phyloP scores from a whole-genome alignment of 179 eudicot species.

The Heliamphora pulchella region DNA sequence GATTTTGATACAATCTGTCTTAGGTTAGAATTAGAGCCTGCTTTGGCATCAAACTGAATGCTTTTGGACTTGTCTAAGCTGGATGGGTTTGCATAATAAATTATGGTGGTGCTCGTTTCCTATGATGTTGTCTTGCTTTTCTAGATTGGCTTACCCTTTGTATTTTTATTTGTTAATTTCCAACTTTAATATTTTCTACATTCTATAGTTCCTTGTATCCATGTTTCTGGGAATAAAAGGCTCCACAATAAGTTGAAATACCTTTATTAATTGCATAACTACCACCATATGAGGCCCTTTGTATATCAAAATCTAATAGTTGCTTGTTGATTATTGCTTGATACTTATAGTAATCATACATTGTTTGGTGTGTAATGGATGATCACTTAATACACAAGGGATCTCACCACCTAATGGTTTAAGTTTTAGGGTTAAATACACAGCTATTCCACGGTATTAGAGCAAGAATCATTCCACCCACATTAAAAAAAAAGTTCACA shows the following conservation, averaged over 20 bases:
- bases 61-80: background rate
- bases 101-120: too few species aligned
- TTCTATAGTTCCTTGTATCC: background rate
- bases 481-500: too few species aligned
- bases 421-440: too few species aligned
- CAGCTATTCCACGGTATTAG: too few species aligned
- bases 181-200: background rate
- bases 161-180: background rate
- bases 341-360: too few species aligned
- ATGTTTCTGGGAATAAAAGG: background rate
- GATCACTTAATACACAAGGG: too few species aligned
- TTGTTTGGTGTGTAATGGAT: too few species aligned
- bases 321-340: background rate
- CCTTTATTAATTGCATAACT: background rate
- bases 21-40: background rate
- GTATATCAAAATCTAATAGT: background rate
- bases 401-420: too few species aligned
- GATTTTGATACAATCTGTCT: background rate
- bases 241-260: background rate
- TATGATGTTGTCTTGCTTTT: background rate
- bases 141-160: background rate
- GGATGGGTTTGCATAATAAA: too few species aligned
- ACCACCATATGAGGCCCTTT: background rate
- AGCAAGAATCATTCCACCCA: too few species aligned
- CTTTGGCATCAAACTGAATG: background rate